A percentile compares a stretch with the other conserved stretches of the same genome.
Conservation (phyloP, 2,329 filamentous ascomycete genomes). For the Lecanosticta acicola region DNA sequence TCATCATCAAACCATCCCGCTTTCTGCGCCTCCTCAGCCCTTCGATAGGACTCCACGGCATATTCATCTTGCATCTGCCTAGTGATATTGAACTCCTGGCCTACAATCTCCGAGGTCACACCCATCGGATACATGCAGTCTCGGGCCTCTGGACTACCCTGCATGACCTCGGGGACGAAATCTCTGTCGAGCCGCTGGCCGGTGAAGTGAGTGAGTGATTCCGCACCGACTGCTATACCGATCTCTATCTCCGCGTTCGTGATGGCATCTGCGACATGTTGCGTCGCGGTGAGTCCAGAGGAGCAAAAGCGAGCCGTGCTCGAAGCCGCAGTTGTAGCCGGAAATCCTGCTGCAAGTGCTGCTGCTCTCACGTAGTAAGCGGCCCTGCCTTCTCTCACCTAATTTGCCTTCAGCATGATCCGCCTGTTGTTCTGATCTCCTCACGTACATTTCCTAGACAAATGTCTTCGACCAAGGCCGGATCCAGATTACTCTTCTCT, state of each 20-base stretch:
- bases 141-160: conserved; percentile 60
- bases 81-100: conserved; percentile 64
- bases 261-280: conserved; percentile 69
- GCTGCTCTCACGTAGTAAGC: conserved; percentile 85
- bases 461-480: conserved; percentile 57
- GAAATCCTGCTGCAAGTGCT: conserved; percentile 81
- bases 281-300: conserved; percentile 70
- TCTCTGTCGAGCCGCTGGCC: conserved; percentile 65
- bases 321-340: conserved; percentile 74
- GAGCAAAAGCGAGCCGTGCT: conserved; percentile 85
- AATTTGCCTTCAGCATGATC: background rate
- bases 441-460: conserved; percentile 76
- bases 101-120: conserved; percentile 81
- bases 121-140: conserved; percentile 96
- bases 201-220: conserved; percentile 91
- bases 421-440: background rate
- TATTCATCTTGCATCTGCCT: conserved; percentile 76
- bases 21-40: conserved; percentile 64
- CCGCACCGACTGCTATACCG: conserved; percentile 80
- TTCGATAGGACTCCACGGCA: conserved; percentile 65
- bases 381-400: conserved; percentile 59
- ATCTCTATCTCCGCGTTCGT: conserved; percentile 63
- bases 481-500: conserved; percentile 29
- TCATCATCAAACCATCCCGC: conserved; percentile 67
- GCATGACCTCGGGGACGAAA: conserved; percentile 65